Evolutionary conservation across 805 yeast genomes (phyloP), one percentile per base, ranked within the genome.

Genomic region (Metschnikowia noctiluminum): DNA sequence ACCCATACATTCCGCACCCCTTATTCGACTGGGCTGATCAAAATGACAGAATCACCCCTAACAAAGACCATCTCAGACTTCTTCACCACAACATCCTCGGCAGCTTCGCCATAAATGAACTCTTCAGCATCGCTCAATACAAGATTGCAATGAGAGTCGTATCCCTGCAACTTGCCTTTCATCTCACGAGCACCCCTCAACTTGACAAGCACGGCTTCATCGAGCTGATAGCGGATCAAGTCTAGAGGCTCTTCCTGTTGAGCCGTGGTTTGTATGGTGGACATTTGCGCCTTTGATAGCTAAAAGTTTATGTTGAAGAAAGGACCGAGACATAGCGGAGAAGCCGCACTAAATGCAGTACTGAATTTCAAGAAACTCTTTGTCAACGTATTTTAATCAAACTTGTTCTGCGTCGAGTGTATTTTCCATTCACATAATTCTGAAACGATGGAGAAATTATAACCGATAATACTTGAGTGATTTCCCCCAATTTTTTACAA

Each of bases 1-100:
- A 31, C 38, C 40, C 50, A 28, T 41, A 38, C 26, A 26, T 27
- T 28, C 15, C 10, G 16, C 15, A 30, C 28, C 9, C 10, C 36
- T 45, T 4, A 51, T 28, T 59, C 55, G 15, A 64, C 52, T 14
- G 78, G 76, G 46, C 86, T 82, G 46, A 94, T 84, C 57, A 91
- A 77, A 43, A 95, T 89, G 39, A 94, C 98, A 2, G 95, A 84
- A 69, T 94, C 99, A n/a, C 99, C 99, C 72, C 99, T 84, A 13
- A 94, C 91, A 69, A 92, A 92, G 38, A 94, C 83, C 90, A 94
- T 88, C 48, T 89, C 96, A 14, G 89, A 79, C 53, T 78, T 77
- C 61, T 83, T 86, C 15, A 70, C 71, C n/a, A 54, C 59, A 2
- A 71, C 70, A 40, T 75, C 77, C 30, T 66, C 62, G 3, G 70